These are phyloP conservation scores for Polytrichum commune DNA, from an alignment of 225 moss, liverwort and hornwort species.

Conservation along the genomic window DNA sequence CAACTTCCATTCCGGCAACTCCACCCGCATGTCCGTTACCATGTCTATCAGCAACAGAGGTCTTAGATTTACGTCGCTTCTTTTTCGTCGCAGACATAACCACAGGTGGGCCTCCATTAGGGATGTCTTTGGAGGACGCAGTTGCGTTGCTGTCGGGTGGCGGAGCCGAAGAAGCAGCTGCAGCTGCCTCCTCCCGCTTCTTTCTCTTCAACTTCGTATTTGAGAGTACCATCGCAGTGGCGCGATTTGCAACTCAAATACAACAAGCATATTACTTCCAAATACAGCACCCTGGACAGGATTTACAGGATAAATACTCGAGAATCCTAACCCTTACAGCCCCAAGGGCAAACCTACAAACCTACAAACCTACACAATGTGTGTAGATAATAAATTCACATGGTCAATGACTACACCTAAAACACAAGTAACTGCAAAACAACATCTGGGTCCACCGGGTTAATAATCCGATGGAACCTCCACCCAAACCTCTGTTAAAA, in stretches of 20 bases:
- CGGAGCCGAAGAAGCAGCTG: constrained; percentile 3
- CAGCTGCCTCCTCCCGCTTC: constrained; percentile 22
- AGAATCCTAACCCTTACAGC: too few relatives aligned
- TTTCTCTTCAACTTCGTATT: constrained; percentile 22
- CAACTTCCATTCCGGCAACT: not conserved
- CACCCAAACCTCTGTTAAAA: too few relatives aligned
- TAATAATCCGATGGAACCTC: too few relatives aligned
- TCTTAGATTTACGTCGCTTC: constrained; percentile 10
- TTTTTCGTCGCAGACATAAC: constrained; percentile 14
- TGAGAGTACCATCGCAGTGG: constrained; percentile 23
- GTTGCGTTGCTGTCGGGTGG: constrained; percentile 14
- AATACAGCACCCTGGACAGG: too few relatives aligned
- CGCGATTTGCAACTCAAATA: not conserved
- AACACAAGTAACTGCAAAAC: too few relatives aligned
- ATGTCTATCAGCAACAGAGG: not conserved
- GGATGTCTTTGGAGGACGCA: not conserved
- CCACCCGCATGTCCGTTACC: constrained; percentile 3
- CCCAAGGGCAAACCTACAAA: too few relatives aligned
- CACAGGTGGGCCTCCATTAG: not conserved
- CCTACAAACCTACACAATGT: too few relatives aligned
- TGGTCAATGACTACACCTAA: too few relatives aligned
- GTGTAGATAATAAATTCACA: too few relatives aligned
- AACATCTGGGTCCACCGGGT: too few relatives aligned
- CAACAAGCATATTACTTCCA: not conserved
- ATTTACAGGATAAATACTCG: too few relatives aligned